These are phyloP conservation scores for Xylaria sp. DNA, from an alignment of 495 filamentous ascomycete species.

Conservation along the genomic window DNA sequence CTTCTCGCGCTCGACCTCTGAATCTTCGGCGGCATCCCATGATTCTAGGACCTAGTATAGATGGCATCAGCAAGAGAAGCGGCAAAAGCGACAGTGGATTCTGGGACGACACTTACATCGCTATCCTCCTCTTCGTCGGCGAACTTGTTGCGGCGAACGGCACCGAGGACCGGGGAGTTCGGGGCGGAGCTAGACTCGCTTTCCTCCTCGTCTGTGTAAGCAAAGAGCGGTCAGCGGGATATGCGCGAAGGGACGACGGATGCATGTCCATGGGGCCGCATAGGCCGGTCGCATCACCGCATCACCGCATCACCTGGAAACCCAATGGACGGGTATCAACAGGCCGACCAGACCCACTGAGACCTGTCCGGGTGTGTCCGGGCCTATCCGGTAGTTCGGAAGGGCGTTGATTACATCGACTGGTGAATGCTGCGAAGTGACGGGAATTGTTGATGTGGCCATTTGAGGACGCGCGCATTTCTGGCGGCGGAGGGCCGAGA, in stretches of 20 bases:
- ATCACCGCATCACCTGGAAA: conserved; percentile 16
- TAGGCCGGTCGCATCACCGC: conserved; percentile 33
- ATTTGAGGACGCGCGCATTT: conserved; percentile 31
- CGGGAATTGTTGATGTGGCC: conserved; percentile 27
- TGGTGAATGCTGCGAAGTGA: conserved; percentile 21
- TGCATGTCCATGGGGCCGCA: conserved; percentile 10
- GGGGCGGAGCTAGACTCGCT: conserved; percentile 66
- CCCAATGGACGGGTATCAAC: conserved; percentile 29
- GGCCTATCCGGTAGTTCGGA: conserved; percentile 11
- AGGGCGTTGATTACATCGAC: conserved; percentile 22
- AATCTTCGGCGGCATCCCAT: conserved; percentile 97
- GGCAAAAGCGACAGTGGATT: conserved; percentile 7
- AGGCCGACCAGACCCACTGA: conserved; percentile 27
- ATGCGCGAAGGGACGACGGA: conserved; percentile 12
- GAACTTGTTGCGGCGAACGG: conserved; percentile 62
- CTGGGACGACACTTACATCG: conserved; percentile 67
- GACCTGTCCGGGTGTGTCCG: conserved; percentile 19
- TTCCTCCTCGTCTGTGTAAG: conserved; percentile 67
- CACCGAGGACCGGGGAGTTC: conserved; percentile 66
- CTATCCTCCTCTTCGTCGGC: conserved; percentile 91
- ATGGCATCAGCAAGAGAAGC: conserved; percentile 16
- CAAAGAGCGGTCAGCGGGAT: conserved; percentile 46
- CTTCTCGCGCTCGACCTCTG: conserved; percentile 95
- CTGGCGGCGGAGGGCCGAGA: not conserved
- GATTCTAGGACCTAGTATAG: conserved; percentile 81